Evolutionary conservation across 2,329 filamentous ascomycete species (phyloP).

Genomic region (Chlorencoelia australis): DNA sequence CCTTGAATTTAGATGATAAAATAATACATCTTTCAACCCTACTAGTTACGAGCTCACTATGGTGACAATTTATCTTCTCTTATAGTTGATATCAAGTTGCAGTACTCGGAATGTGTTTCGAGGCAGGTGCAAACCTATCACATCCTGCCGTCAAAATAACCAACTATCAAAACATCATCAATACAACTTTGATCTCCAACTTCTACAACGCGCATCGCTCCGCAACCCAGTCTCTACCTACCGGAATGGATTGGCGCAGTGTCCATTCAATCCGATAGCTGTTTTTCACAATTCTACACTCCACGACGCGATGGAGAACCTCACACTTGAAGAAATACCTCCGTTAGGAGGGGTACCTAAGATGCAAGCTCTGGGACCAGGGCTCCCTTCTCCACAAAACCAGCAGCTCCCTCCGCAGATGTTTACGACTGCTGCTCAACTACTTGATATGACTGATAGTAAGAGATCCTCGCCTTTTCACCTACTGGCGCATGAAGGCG

Average conservation of each 20-base stretch:
- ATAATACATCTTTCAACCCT: too few relatives aligned
- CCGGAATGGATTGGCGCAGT: slow-evolving; percentile 20
- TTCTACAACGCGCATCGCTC: too few relatives aligned
- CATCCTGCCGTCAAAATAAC: too few relatives aligned
- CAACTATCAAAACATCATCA: too few relatives aligned
- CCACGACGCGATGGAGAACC: slow-evolving; percentile 40
- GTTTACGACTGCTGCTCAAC: slow-evolving; percentile 94
- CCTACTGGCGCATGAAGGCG: background rate
- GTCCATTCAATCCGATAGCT: slow-evolving; percentile 12
- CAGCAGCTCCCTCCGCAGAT: slow-evolving; percentile 82
- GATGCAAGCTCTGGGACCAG: slow-evolving; percentile 13
- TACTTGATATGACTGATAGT: slow-evolving; percentile 97
- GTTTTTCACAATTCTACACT: slow-evolving; percentile 18
- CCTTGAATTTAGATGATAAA: too few relatives aligned
- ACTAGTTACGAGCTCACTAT: too few relatives aligned
- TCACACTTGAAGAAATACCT: slow-evolving; percentile 40
- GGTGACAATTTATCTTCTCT: too few relatives aligned
- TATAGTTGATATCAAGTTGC: too few relatives aligned
- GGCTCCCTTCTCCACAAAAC: slow-evolving; percentile 24
- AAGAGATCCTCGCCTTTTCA: slow-evolving; percentile 32
- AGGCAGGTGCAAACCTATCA: too few relatives aligned
- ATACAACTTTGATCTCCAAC: too few relatives aligned
- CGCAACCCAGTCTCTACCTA: too few relatives aligned
- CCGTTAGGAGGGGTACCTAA: slow-evolving; percentile 23
- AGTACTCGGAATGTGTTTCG: too few relatives aligned